These are phyloP conservation scores for Vinca major DNA, from an alignment of 305 asterid species.

Conservation along the genomic window DNA sequence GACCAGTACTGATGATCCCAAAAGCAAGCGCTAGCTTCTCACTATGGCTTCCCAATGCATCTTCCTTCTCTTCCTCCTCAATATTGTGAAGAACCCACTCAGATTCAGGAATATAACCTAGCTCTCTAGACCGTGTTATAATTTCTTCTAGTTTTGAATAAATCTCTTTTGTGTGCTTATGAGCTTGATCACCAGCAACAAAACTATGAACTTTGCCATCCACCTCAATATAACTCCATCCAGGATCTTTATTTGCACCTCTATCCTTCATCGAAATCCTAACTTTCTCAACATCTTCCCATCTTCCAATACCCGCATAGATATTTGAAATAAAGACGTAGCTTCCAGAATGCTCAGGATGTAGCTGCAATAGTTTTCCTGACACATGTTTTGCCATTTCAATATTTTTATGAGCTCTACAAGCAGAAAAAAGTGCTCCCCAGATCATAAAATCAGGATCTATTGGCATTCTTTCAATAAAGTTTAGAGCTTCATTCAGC, in stretches of 20 bases:
- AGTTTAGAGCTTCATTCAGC: constrained; percentile 31
- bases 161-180: constrained; percentile 21
- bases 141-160: constrained; percentile 26
- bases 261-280: constrained; percentile 31
- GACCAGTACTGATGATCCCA: constrained; percentile 27
- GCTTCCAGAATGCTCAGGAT: constrained; percentile 38
- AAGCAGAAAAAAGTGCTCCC: constrained; percentile 45
- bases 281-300: constrained; percentile 39
- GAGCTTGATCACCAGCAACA: constrained; percentile 34
- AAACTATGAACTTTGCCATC: constrained; percentile 29
- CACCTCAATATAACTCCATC: constrained; percentile 39
- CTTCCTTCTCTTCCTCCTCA: constrained; percentile 41
- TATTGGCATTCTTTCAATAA: constrained; percentile 28
- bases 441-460: constrained; percentile 33
- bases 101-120: constrained; percentile 30
- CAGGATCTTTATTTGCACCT: constrained; percentile 33
- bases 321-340: constrained; percentile 35
- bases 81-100: constrained; percentile 38
- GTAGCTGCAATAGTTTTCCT: constrained; percentile 30
- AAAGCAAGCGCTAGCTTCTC: constrained; percentile 38
- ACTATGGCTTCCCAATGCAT: constrained; percentile 33
- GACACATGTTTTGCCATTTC: constrained; percentile 33
- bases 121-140: constrained; percentile 23
- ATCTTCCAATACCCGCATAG: constrained; percentile 30
- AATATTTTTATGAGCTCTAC: constrained; percentile 35